Evolutionary conservation across 768 basidiomycete genomes (phyloP).

Genomic region (Termitomyces sp.): DNA sequence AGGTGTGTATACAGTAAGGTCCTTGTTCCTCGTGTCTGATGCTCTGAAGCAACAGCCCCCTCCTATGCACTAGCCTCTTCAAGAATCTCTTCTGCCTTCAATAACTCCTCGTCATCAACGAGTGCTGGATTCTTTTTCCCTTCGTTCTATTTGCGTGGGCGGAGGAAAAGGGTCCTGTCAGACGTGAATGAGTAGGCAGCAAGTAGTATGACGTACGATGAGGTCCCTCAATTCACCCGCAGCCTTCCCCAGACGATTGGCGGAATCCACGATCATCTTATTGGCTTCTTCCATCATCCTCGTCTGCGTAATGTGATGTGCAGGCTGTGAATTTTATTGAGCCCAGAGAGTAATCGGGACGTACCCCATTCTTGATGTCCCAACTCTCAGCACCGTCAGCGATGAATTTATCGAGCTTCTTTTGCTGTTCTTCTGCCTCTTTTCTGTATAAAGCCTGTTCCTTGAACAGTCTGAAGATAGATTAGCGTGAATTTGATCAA

Average conservation of each 20-base stretch:
- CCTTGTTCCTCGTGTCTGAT: conserved; percentile 3
- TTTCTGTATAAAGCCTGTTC: conserved; percentile 63
- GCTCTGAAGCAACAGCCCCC: not conserved
- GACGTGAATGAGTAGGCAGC: conserved; percentile 3
- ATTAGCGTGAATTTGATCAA: conserved; percentile 4
- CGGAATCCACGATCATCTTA: conserved; percentile 76
- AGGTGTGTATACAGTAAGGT: conserved; percentile 3
- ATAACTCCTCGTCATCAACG: conserved; percentile 38
- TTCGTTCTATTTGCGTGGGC: conserved; percentile 31
- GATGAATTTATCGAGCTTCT: conserved; percentile 58
- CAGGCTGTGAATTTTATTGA: not conserved
- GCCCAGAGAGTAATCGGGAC: conserved; percentile 20
- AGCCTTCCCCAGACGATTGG: conserved; percentile 56
- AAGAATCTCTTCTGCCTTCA: conserved; percentile 57
- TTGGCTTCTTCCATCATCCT: conserved; percentile 72
- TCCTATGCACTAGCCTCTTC: conserved; percentile 46
- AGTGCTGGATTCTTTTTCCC: conserved; percentile 42
- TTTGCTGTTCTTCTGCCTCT: conserved; percentile 58
- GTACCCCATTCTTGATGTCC: conserved; percentile 73
- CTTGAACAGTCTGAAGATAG: conserved; percentile 53
- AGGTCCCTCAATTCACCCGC: conserved; percentile 61
- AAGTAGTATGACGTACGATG: conserved; percentile 48
- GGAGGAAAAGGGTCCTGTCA: conserved; percentile 7
- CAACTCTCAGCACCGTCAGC: conserved; percentile 65
- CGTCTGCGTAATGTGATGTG: conserved; percentile 36